Evolutionary conservation across 1,139 yeast genomes (phyloP), one percentile per base, ranked within the genome.

Genomic region (Ashbya aceris): DNA sequence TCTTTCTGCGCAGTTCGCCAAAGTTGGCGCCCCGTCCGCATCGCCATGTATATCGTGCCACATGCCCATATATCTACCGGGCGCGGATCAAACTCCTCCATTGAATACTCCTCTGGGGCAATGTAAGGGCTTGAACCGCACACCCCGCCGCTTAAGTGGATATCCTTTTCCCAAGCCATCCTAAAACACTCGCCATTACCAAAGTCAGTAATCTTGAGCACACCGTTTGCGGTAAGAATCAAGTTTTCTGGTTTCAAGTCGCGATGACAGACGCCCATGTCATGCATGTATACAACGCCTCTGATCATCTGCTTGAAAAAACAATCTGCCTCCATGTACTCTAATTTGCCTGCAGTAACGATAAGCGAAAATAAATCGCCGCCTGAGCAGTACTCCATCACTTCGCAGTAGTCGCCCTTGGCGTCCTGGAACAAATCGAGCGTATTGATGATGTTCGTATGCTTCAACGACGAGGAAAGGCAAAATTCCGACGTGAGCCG

Each of bases 1-100:
- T 79, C 85, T 38, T 70, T 73, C 48, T 76, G 77, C 2, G 97
- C 96, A 45, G 79, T 68, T 53, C 83, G 80, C 98, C 98, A 91
- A 45, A 91, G 66, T 56, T 89, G 95, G 44, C 95, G 73, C 1
- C 97, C 98, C 0, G 96, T 85, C 57, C 97, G 73, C 97, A 91
- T 89, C 8, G 96, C 96, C 96, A 91, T 87, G 63, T 89, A 91
- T 37, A 91, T 85, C 14, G 91, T 93, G 40, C 97, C 98, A 62
- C 94, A 82, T 0, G 97, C 83, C 98, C 98, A 91, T 38, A 91
- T 78, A 62, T 91, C 97, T 8, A 87, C 93, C 12, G 91, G 77
- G 38, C 97, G 68, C 2, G 97, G 93, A 60, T 91, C 97, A 61
- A 85, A 91, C 52, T 81, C 81, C 34, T 71, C 68, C 38, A 73